A percentile compares a stretch with the other conserved stretches of the same genome.
Evolutionary conservation across 305 asterid genomes (phyloP).

Genomic region (Fraxinus latifolia): DNA sequence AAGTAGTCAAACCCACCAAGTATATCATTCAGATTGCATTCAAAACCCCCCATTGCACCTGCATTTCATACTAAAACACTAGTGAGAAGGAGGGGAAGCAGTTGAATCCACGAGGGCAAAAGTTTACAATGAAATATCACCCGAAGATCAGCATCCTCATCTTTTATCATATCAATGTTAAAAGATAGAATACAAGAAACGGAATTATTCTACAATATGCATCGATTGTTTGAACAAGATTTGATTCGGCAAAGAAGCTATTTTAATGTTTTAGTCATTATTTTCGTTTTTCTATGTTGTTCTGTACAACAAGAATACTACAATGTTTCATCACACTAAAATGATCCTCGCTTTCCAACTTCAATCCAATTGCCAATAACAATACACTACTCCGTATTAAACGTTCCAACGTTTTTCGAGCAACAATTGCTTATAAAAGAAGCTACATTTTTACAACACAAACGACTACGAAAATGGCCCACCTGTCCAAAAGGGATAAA

Average conservation of each 20-base stretch:
- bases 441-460: not conserved
- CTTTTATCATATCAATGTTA: not conserved
- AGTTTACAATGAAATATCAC: not conserved
- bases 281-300: not conserved
- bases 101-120: not conserved
- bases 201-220: not conserved
- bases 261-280: not conserved
- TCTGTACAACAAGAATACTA: not conserved
- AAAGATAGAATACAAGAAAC: not conserved
- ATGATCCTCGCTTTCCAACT: not conserved
- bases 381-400: not conserved
- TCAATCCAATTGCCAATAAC: not conserved
- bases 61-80: conserved; percentile 13
- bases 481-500: not conserved
- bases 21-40: not conserved
- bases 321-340: not conserved
- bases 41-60: conserved; percentile 6
- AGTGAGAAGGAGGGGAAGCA: not conserved
- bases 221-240: not conserved
- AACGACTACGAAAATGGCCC: not conserved
- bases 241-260: not conserved
- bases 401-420: not conserved
- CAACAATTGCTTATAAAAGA: not conserved
- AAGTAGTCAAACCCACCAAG: not conserved
- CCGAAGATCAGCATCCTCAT: not conserved